These are phyloP conservation scores for Phialocephala sp. DNA, from an alignment of 2,329 filamentous ascomycete genomes.

Conservation along the genomic window DNA sequence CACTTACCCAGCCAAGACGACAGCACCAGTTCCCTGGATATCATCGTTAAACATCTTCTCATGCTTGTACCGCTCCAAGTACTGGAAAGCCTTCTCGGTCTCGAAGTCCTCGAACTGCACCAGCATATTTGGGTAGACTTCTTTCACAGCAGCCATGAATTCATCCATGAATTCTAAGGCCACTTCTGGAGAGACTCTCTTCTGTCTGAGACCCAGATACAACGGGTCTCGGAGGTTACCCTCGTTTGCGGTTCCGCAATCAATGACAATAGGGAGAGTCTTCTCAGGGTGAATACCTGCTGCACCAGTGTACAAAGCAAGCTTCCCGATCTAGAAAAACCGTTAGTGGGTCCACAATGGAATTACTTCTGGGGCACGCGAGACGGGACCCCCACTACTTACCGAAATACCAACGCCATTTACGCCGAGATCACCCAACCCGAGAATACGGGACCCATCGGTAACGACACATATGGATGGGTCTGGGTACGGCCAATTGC, in stretches of 20 bases:
- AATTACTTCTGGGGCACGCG: neutral
- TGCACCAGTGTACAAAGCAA: conserved; percentile 92
- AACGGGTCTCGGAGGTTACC: conserved; percentile 71
- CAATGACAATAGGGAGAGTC: conserved; percentile 75
- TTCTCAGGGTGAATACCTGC: conserved; percentile 91
- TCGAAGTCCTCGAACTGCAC: conserved; percentile 99
- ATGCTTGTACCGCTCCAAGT: conserved; percentile 87
- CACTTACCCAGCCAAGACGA: conserved; percentile 82
- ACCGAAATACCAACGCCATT: conserved; percentile 98
- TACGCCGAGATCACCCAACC: conserved; percentile 92
- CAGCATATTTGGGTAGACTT: conserved; percentile 68
- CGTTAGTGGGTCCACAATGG: conserved; percentile 19
- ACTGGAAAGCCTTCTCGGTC: conserved; percentile 88
- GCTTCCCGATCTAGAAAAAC: conserved; percentile 75
- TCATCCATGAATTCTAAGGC: conserved; percentile 95
- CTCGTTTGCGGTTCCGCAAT: conserved; percentile 71
- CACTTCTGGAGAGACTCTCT: conserved; percentile 77
- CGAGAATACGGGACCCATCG: conserved; percentile 90
- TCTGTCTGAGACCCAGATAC: conserved; percentile 87
- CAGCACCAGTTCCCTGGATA: conserved; percentile 95
- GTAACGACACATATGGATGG: conserved; percentile 98
- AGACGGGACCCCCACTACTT: conserved; percentile 51
- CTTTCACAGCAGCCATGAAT: conserved; percentile 89
- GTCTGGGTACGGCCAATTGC: conserved; percentile 88
- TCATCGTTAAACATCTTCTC: conserved; percentile 99